Conservation (phyloP, 2,329 filamentous ascomycete genomes). For the Talaromyces sp. region DNA sequence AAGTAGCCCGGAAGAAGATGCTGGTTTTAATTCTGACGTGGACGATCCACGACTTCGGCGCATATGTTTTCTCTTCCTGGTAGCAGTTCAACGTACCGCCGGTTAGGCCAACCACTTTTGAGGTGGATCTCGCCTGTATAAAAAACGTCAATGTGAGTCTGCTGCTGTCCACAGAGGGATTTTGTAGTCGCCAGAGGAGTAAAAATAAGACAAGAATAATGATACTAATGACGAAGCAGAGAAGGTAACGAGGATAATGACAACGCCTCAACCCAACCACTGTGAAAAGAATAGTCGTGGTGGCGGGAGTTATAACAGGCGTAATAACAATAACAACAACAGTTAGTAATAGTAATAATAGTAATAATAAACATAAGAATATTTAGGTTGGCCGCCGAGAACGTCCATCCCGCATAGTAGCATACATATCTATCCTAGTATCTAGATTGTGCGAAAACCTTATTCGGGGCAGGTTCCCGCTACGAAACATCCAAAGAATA, state of each 20-base stretch:
- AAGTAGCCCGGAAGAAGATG: constrained; percentile 1
- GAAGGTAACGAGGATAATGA: not conserved
- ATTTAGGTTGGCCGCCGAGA: not conserved
- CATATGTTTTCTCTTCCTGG: constrained; percentile 1
- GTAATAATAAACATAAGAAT: not conserved
- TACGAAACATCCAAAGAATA: not conserved
- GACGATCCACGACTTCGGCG: not conserved
- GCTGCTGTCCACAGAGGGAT: not conserved
- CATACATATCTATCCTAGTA: not conserved
- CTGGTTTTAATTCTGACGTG: not conserved
- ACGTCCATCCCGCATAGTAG: not conserved
- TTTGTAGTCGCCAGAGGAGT: not conserved
- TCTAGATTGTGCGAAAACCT: constrained; percentile 1
- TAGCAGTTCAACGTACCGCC: not conserved
- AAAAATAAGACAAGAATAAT: not conserved
- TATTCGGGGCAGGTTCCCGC: not conserved
- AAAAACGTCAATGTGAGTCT: not conserved
- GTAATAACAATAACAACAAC: not conserved
- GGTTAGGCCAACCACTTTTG: not conserved
- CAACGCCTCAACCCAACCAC: not conserved
- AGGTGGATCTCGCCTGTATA: not conserved
- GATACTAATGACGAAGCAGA: not conserved
- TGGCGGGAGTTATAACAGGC: not conserved
- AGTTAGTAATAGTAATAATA: no score
- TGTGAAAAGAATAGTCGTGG: not conserved